Conservation (phyloP, 495 filamentous ascomycete genomes). For the Hypoxylon cercidicola region DNA sequence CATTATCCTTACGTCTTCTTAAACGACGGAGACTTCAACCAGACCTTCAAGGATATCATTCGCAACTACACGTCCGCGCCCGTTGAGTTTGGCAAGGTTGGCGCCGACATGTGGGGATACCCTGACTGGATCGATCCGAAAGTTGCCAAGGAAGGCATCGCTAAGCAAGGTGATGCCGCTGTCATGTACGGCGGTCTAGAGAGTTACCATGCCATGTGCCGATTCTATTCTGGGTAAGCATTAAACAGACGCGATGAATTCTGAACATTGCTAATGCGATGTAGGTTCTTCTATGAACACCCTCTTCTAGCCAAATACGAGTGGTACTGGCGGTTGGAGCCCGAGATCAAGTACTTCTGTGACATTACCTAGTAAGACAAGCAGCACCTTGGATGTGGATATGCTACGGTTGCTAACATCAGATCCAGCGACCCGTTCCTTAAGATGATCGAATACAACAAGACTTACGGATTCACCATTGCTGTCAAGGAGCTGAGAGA, state of each 20-base stretch:
- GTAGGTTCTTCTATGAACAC: slow-evolving; percentile 97
- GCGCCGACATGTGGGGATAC: slow-evolving; percentile 91
- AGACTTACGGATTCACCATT: slow-evolving; percentile 99
- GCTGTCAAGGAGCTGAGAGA: slow-evolving; percentile 98
- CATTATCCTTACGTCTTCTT: slow-evolving; percentile 99
- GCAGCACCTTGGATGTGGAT: slow-evolving; percentile 14
- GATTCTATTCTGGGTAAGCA: slow-evolving; percentile 95
- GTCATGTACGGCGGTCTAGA: slow-evolving; percentile 99
- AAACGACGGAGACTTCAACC: slow-evolving; percentile 96
- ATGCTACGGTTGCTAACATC: slow-evolving; percentile 21
- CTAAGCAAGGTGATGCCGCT: slow-evolving; percentile 94
- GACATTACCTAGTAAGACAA: slow-evolving; percentile 97
- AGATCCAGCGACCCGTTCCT: slow-evolving; percentile 86
- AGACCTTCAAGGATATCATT: slow-evolving; percentile 88
- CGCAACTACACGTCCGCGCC: slow-evolving; percentile 85
- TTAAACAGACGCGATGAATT: not conserved
- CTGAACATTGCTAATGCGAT: slow-evolving; percentile 35
- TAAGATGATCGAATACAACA: slow-evolving; percentile 90
- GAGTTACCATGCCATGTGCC: slow-evolving; percentile 97
- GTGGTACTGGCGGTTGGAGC: slow-evolving; percentile 99
- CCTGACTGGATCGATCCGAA: slow-evolving; percentile 95
- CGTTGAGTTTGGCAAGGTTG: slow-evolving; percentile 96
- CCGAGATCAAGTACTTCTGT: slow-evolving; percentile 99
- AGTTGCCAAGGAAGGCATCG: slow-evolving; percentile 93
- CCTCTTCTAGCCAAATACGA: slow-evolving; percentile 95